Evolutionary conservation across 2,329 filamentous ascomycete genomes (phyloP).

Genomic region (Paraconiothyrium sp.): DNA sequence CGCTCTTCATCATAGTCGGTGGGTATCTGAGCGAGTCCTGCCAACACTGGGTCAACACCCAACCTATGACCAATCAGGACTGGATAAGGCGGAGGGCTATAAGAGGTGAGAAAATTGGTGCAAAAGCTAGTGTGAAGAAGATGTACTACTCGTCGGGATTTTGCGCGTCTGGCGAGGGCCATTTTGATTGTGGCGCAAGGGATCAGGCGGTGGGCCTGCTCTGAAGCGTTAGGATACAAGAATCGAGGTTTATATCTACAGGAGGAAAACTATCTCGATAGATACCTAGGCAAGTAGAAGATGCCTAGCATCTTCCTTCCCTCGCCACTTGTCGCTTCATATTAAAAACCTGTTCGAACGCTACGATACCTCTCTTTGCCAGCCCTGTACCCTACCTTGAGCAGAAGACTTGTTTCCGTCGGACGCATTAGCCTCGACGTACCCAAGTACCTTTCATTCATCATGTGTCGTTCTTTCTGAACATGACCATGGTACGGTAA

Average conservation of each 20-base stretch:
- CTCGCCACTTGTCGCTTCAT: background rate
- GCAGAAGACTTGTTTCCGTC: no score
- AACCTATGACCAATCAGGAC: no score
- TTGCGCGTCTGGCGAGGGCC: conserved; percentile 3
- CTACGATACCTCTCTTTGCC: background rate
- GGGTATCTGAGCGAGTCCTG: background rate
- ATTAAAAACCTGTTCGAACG: background rate
- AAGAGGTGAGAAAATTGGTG: conserved; percentile 45
- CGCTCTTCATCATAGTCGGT: conserved; percentile 4
- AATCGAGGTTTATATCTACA: no score
- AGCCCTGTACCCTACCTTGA: no score
- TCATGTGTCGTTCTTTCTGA: no score
- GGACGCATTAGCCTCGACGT: no score
- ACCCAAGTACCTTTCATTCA: no score
- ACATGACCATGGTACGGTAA: no score
- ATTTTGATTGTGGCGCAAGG: background rate
- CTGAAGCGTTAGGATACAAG: no score
- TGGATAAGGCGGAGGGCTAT: conserved; percentile 32
- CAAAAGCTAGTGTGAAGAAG: conserved; percentile 67
- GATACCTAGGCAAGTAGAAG: conserved; percentile 1
- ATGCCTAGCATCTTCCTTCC: conserved; percentile 1
- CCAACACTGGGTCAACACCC: no score
- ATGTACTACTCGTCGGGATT: conserved; percentile 55
- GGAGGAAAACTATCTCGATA: conserved; percentile 3
- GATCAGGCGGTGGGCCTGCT: conserved; percentile 13